Base-by-base conservation (phyloP, 2,329 filamentous ascomycete species). In the Aspergillus eucalypticola region DNA sequence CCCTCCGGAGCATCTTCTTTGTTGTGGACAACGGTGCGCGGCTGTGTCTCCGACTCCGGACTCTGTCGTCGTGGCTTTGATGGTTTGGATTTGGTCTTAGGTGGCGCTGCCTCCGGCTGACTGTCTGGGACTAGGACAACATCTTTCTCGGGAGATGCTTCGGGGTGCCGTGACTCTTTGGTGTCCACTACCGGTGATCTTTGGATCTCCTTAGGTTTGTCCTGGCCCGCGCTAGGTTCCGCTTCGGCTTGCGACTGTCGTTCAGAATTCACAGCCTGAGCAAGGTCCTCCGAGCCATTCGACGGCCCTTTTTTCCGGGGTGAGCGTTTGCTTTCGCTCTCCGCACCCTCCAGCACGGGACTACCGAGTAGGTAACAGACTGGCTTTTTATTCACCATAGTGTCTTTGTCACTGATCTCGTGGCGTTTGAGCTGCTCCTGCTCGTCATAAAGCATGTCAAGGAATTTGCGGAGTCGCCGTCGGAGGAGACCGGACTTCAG, bases 401-500 rank as follows among this genome's bases (percentile, higher is more conserved):
- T 49, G 3, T 73, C 75, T 60, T 73, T 69, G 38, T 76, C 75
- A 54, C 73, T 78, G 32, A 77, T 76, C 15, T 73, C 70, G 41
- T 79, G 73, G 3, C 54, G 54, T 3, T 57, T 64, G 5, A 66
- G 54, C 15, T 73, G 70, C 48, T 83, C 80, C 66, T 90, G 88
- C 64, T 86, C 78, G 7, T 78, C 71, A 59, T 91, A 85, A 17
- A 94, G 79, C 0, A 76, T 63, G 54, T 91, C 83, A 0, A 96
- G 81, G 41, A 89, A 81, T 0, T 85, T 74, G 29, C 92, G 86
- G 44, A 96, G 86, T 5, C 85, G 78, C 35, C 76, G 75, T 21
- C 93, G 87, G 69, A 94, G 84, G 8, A 82, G 71, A 0, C 83
- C 81, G 0, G 86, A 79, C 53, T 80, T 73, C 64, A 86, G 77